These are phyloP conservation scores for Verbascum thapsus DNA, from an alignment of 257 asterid genomes.

Conservation along the genomic window DNA sequence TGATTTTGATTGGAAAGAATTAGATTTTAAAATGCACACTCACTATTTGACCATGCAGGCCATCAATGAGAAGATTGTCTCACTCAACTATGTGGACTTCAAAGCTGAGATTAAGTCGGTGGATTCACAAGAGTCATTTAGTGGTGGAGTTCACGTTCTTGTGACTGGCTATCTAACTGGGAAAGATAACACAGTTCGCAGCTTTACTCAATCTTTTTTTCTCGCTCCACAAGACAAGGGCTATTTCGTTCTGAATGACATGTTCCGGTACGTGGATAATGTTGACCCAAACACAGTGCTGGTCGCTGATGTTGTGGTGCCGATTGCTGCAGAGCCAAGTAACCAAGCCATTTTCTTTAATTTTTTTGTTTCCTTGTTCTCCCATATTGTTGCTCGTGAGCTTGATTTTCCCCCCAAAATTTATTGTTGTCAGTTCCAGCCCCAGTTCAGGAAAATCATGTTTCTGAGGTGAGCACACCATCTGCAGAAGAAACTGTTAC, in stretches of 20 bases:
- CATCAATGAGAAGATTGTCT: conserved; percentile 73
- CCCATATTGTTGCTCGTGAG: conserved; percentile 11
- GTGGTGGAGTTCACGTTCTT: conserved; percentile 83
- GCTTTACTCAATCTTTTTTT: conserved; percentile 83
- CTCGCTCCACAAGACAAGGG: conserved; percentile 96
- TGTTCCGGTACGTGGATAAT: conserved; percentile 64
- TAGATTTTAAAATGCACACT: conserved; percentile 6
- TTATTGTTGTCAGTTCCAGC: conserved; percentile 37
- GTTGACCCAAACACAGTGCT: conserved; percentile 31
- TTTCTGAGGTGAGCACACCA: conserved; percentile 53
- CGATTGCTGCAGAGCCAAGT: conserved; percentile 63
- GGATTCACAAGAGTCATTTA: conserved; percentile 78
- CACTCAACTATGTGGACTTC: conserved; percentile 66
- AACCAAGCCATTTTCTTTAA: conserved; percentile 21
- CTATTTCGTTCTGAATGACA: conserved; percentile 88
- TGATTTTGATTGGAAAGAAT: conserved; percentile 8
- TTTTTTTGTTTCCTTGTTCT: conserved; percentile 16
- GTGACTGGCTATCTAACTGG: conserved; percentile 84
- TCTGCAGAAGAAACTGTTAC: conserved; percentile 57
- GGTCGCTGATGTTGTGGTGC: conserved; percentile 49
- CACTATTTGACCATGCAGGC: conserved; percentile 50
- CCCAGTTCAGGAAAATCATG: conserved; percentile 50
- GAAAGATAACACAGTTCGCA: conserved; percentile 49
- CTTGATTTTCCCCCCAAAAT: conserved; percentile 28
- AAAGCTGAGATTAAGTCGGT: conserved; percentile 81